These are phyloP conservation scores for Silene uniflora DNA, from an alignment of 148 eudicot species.

Conservation along the genomic window DNA sequence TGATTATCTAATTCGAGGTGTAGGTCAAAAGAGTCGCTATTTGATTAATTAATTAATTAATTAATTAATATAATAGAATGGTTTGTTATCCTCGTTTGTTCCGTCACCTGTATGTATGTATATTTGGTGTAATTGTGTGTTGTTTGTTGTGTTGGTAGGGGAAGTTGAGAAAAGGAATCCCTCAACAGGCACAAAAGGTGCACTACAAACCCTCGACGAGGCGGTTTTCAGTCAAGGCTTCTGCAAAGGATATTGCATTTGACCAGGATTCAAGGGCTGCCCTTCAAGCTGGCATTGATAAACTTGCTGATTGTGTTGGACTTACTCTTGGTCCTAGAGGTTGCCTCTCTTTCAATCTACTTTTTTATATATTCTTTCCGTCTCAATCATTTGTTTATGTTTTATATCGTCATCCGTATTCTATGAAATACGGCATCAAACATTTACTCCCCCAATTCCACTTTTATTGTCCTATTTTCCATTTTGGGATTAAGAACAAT, in stretches of 20 bases:
- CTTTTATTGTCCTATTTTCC: too few relatives aligned
- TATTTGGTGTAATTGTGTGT: background rate
- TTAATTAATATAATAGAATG: background rate
- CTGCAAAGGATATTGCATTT: conserved; percentile 81
- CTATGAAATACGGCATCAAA: too few relatives aligned
- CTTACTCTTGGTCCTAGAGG: conserved; percentile 99
- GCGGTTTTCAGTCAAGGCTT: conserved; percentile 63
- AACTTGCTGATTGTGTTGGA: conserved; percentile 84
- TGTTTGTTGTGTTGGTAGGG: conserved; percentile 34
- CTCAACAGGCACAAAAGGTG: conserved; percentile 56
- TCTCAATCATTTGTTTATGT: too few relatives aligned
- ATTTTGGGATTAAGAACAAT: too few relatives aligned
- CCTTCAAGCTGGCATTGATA: conserved; percentile 90
- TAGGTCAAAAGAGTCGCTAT: too few relatives aligned
- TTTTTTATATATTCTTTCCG: too few relatives aligned
- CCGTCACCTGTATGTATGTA: background rate
- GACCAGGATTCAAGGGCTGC: conserved; percentile 79
- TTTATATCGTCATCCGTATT: too few relatives aligned
- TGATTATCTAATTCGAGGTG: too few relatives aligned
- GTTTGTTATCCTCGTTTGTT: too few relatives aligned
- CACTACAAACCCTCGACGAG: conserved; percentile 36
- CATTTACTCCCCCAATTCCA: too few relatives aligned
- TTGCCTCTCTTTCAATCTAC: conserved; percentile 5
- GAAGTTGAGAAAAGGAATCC: conserved; percentile 42
- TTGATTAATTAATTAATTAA: background rate